phyloP scores from a whole-genome alignment of 768 basidiomycete genomes.

The Mrakia blollopis region DNA sequence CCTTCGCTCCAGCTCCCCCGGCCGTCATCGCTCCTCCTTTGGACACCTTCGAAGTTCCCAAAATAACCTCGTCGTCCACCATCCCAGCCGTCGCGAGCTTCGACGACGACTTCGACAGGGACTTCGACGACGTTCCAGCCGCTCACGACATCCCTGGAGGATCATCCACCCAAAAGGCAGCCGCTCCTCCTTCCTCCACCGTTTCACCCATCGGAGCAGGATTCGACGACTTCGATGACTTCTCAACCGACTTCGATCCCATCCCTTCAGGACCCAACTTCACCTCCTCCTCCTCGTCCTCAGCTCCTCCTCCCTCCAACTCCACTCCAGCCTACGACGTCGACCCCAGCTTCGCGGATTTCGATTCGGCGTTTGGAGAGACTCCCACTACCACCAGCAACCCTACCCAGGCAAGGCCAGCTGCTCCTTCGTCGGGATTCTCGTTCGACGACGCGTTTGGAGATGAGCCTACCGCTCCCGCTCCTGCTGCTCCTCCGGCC shows the following conservation, averaged over 20 bases:
- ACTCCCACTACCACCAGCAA: slow-evolving; percentile 36
- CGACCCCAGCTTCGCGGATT: slow-evolving; percentile 44
- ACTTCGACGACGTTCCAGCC: slow-evolving; percentile 20
- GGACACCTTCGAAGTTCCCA: slow-evolving; percentile 13
- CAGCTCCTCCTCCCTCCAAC: slow-evolving; percentile 34
- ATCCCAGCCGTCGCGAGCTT: neutral
- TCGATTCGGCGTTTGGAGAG: slow-evolving; percentile 45
- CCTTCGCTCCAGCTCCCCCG: slow-evolving; percentile 30
- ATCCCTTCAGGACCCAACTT: slow-evolving; percentile 12
- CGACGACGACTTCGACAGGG: slow-evolving; percentile 23
- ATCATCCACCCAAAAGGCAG: slow-evolving; percentile 28
- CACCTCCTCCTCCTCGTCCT: neutral
- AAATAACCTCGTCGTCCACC: neutral
- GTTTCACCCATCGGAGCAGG: slow-evolving; percentile 17
- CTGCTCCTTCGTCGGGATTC: slow-evolving; percentile 35
- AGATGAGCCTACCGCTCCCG: slow-evolving; percentile 44
- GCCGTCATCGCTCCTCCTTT: slow-evolving; percentile 36
- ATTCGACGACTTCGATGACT: slow-evolving; percentile 38
- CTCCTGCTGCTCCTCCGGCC: slow-evolving; percentile 30
- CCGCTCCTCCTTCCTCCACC: slow-evolving; percentile 11
- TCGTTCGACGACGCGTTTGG: slow-evolving; percentile 59
- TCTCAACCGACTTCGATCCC: slow-evolving; percentile 41
- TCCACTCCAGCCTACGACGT: slow-evolving; percentile 37
- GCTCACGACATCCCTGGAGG: neutral
- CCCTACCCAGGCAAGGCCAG: slow-evolving; percentile 24